Conservation (phyloP, 75 land plant species). For the Pinus taeda region DNA sequence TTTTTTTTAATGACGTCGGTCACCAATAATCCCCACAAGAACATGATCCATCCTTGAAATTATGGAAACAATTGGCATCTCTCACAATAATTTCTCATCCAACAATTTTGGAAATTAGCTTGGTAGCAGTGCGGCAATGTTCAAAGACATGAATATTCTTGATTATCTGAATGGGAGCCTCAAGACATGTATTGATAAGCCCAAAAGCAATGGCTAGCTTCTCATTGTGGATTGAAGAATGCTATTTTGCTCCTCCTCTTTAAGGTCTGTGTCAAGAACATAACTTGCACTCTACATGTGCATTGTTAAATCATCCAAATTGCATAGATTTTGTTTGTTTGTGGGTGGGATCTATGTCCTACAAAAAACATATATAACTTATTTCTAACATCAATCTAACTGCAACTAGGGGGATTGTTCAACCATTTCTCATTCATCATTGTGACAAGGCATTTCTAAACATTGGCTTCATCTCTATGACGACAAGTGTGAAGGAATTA, state of each 20-base stretch:
- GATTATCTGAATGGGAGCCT: conserved; percentile 14
- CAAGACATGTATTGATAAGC: conserved; percentile 15
- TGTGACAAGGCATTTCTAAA: too few relatives aligned
- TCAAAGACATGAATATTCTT: conserved; percentile 25
- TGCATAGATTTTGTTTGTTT: conserved; percentile 7
- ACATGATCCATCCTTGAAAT: conserved; percentile 32
- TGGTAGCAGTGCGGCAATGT: conserved; percentile 23
- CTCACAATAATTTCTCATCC: conserved; percentile 20
- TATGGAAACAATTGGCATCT: conserved; percentile 20
- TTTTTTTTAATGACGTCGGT: neutral
- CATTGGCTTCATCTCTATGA: too few relatives aligned
- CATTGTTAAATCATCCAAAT: neutral
- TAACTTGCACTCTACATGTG: conserved; percentile 1
- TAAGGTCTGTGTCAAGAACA: neutral
- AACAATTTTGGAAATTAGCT: conserved; percentile 18
- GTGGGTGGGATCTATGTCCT: conserved; percentile 4
- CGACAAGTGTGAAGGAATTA: too few relatives aligned
- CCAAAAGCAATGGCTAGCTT: conserved; percentile 11
- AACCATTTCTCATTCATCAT: too few relatives aligned
- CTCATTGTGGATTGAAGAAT: neutral
- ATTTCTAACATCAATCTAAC: conserved; percentile 12
- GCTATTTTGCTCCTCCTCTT: neutral
- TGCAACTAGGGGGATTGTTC: conserved; percentile 5
- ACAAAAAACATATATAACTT: conserved; percentile 12
- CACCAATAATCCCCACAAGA: conserved; percentile 27